Evolutionary conservation across 306 rosid genomes (phyloP), one percentile per base, ranked within the genome.

Genomic region (Medicago ruthenica): DNA sequence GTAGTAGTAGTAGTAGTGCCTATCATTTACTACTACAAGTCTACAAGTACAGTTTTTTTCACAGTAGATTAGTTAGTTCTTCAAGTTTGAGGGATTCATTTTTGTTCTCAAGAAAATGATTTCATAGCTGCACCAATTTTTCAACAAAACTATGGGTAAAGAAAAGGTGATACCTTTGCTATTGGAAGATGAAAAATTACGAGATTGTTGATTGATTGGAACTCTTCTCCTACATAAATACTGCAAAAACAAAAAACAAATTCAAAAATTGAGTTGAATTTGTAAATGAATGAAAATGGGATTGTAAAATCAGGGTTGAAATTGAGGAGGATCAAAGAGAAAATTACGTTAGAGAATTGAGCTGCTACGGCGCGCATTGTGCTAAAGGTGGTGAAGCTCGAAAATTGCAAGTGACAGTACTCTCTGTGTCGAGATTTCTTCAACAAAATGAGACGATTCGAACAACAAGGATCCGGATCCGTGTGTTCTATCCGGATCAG

Each of bases 341-440:
- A 51, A 5, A 16, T 84, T 80, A 91, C 96, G 62, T 75, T 41
- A 73, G 86, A 54, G 64, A 93, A 68, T 15, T 79, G 88, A 80
- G 88, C 53, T 65, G 85, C 89, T 17, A 85, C 37, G 71, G 67
- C 62, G 41, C 97, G 91, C 98, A 93, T 93, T 44, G 47, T 78
- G 85, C 66, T 37, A 9, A 24, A n/a, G 45, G 8, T 68, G n/a
- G 42, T 13, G 70, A 73, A 73, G 27, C 47, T 67, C 55, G 41
- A 7, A 0, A 24, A 6, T 6, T 57, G 34, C 7, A 4, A 18
- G 16, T 11, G 77, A 12, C 73, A 59, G 6, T 37, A 6, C 44
- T 47, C 47, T 40, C 37, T 20, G 60, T n/a, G 22, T 67, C 47
- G 47, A 57, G 50, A 24, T 17, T 21, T 0, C 1, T 10, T 61